Conservation (phyloP, 1,139 yeast genomes). For the Zygosaccharomyces sapae region DNA sequence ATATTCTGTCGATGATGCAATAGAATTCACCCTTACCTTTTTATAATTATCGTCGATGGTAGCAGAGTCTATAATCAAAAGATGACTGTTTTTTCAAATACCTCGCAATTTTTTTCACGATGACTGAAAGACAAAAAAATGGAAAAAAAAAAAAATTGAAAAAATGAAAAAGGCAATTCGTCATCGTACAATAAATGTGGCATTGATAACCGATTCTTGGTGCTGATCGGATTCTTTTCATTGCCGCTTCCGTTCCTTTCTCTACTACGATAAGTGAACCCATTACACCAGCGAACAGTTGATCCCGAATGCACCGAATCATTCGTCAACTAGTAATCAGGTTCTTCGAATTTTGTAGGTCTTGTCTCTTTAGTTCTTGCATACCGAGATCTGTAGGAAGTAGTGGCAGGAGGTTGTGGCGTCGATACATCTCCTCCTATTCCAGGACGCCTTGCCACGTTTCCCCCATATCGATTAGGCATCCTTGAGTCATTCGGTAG, state of each 20-base stretch:
- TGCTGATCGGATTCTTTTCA: too few relatives aligned
- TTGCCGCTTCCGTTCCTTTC: too few relatives aligned
- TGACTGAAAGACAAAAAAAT: background rate
- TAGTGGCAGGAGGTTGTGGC: constrained; percentile 7
- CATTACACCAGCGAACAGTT: background rate
- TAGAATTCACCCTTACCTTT: background rate
- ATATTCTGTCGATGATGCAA: background rate
- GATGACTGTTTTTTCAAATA: constrained; percentile 2
- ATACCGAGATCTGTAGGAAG: constrained; percentile 27
- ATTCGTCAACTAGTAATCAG: constrained; percentile 11
- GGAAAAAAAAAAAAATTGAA: too few relatives aligned
- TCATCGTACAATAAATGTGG: too few relatives aligned
- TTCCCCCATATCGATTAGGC: background rate
- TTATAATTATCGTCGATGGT: background rate
- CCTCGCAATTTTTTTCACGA: constrained; percentile 8
- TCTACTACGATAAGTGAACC: background rate
- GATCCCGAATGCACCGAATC: too few relatives aligned
- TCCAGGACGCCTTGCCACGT: constrained; percentile 2
- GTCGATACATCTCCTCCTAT: background rate
- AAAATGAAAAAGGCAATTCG: too few relatives aligned
- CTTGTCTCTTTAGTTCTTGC: constrained; percentile 20
- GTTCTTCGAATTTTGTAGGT: constrained; percentile 9
- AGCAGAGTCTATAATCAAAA: background rate
- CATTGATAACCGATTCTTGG: too few relatives aligned
- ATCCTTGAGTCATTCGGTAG: background rate